Evolutionary conservation across 1,284 basidiomycete species (phyloP).

Genomic region (Puccinia triticina): DNA sequence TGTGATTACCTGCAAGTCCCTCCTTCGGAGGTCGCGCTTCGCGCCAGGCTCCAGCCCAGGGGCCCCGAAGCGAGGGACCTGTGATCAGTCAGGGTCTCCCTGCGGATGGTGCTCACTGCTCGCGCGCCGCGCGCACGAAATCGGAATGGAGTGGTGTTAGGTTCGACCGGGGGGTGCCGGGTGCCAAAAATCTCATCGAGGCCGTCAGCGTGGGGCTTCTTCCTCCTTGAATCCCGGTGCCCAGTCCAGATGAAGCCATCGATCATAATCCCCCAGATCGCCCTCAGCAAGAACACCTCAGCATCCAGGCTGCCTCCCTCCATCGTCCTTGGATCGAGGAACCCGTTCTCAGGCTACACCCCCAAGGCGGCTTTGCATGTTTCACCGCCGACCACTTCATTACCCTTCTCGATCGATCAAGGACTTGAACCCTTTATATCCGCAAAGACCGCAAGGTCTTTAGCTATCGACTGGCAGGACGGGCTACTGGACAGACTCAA

Average conservation of each 20-base stretch:
- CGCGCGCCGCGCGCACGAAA: too few relatives aligned
- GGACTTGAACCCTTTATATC: slow-evolving; percentile 39
- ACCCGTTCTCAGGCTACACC: not conserved
- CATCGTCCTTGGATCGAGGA: not conserved
- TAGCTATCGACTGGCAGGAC: slow-evolving; percentile 45
- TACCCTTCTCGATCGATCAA: slow-evolving; percentile 39
- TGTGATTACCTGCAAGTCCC: too few relatives aligned
- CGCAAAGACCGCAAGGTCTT: slow-evolving; percentile 16
- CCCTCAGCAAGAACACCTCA: not conserved
- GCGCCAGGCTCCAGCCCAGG: too few relatives aligned
- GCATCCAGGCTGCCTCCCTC: not conserved
- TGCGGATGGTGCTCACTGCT: too few relatives aligned
- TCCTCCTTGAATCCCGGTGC: too few relatives aligned
- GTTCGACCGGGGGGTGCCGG: too few relatives aligned
- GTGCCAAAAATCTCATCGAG: too few relatives aligned
- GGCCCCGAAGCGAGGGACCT: too few relatives aligned
- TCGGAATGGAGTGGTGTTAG: too few relatives aligned
- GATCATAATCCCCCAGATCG: not conserved
- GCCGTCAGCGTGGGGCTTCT: too few relatives aligned
- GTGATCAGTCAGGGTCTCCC: too few relatives aligned
- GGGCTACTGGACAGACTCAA: slow-evolving; percentile 39
- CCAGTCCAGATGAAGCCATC: not conserved
- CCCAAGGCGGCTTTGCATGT: slow-evolving; percentile 6
- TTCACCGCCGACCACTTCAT: slow-evolving; percentile 3
- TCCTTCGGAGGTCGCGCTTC: too few relatives aligned